Evolutionary conservation across 163 green algal species (phyloP), one percentile per base, ranked within the genome.

Genomic region (Scenedesmus sp.): DNA sequence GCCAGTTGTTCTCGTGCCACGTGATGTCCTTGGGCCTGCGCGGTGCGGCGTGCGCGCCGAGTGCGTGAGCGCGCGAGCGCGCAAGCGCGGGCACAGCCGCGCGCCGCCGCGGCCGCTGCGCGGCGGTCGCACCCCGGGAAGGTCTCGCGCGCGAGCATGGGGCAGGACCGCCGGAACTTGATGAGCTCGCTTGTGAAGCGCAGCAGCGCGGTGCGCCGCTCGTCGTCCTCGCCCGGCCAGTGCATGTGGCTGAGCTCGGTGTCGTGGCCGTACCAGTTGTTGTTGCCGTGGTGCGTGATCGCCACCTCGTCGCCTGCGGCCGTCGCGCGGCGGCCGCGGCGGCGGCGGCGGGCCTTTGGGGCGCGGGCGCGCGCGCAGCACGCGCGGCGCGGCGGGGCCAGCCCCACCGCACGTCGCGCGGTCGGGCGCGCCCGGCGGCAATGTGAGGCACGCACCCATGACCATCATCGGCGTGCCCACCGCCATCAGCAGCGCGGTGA

Each of bases 251-350:
- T 93, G 84, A 98, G 89, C 20, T 85, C 48, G 1, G 60, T 94
- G 89, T 99, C 95, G 70, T 99, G 96, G n/a, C 96, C 97, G 78
- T 99, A 99, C 86, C 92, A 98, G 92, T 99, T 99, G 90, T 99
- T 99, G 91, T 99, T 99, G 62, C 96, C 96, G n/a, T 83, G 34
- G 31, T 94, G 92, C 3, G 89, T 96, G 48, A 94, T 83, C 15
- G 56, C 82, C 50, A 93, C 89, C 87, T 98, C 95, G 77, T 98
- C 95, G 54, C 91, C 93, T 89, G 88, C n/a, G n/a, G n/a, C n/a
- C n/a, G n/a, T n/a, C n/a, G n/a, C n/a, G n/a, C n/a, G n/a, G n/a
- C n/a, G n/a, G n/a, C n/a, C n/a, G n/a, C n/a, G n/a, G n/a, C n/a
- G 39, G 39, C 39, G 10, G 39, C 39, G 10, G 39, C 39, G 39